Evolutionary conservation across 345 rosid species (phyloP), one percentile per base, ranked within the genome.

Genomic region (Salix caprea): DNA sequence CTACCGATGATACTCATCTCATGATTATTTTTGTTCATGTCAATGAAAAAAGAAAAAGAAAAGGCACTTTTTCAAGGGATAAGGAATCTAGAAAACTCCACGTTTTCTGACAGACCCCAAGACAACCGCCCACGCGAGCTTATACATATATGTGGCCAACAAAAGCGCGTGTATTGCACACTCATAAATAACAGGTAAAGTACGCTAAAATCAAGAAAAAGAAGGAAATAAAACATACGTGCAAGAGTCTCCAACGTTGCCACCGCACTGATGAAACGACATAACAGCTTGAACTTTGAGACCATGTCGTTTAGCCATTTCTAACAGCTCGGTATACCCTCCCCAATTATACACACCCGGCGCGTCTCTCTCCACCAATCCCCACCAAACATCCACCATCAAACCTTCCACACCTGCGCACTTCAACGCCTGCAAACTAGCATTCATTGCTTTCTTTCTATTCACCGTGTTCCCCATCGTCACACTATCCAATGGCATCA

Each of bases 321-420:
- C 94, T 18, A 96, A 75, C n/a, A 96, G 82, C 79, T 93, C 99
- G 30, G 76, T 68, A 62, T 93, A 96, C 21, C 99, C 99, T 26
- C 99, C 99, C 99, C 99, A 96, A 46, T 93, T 91, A 76, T 96
- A 96, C 67, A 74, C 72, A 28, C 98, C 98, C 0, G 98, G 92
- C 50, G 87, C 70, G 2, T 92, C 98, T 60, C 88, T 90, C 91
- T 96, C 99, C 77, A 96, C 99, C 82, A 96, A 84, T 24, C 99
- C 99, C 99, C 99, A 96, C 99, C 99, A 96, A 48, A 96, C 99
- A 75, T 96, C 99, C 70, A 96, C 87, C 99, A 96, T 96, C 8
- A 96, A 80, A 60, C 99, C 99, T 69, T 93, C 96, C 69, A 92
- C 99, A 30, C 99, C 98, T 19, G 98, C 98, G 81, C 96, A 91